phyloP scores from a whole-genome alignment of 495 filamentous ascomycete species.

The Articulospora tetracladia region DNA sequence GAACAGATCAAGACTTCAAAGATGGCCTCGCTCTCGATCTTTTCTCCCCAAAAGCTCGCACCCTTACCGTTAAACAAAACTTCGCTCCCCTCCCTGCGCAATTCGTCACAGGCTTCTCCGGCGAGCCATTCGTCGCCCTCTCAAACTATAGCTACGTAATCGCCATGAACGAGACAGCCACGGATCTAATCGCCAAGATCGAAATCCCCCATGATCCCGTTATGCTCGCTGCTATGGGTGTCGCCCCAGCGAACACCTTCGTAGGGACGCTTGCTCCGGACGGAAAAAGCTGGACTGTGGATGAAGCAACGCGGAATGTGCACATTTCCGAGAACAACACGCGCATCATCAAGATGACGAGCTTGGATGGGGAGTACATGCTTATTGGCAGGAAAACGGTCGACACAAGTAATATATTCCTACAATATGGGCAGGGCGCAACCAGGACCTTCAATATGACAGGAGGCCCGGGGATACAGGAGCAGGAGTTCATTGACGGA shows the following conservation, averaged over 20 bases:
- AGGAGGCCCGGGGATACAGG: conserved; percentile 12
- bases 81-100: conserved; percentile 11
- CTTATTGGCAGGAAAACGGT: conserved; percentile 10
- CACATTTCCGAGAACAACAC: conserved; percentile 21
- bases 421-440: conserved; percentile 19
- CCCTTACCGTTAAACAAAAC: conserved; percentile 18
- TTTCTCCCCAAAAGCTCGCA: conserved; percentile 19
- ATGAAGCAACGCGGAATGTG: conserved; percentile 16
- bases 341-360: conserved; percentile 21
- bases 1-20: conserved; percentile 22
- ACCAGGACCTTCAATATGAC: conserved; percentile 20
- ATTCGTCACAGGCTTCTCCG: conserved; percentile 17
- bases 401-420: conserved; percentile 14
- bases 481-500: conserved; percentile 21
- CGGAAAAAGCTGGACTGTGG: conserved; percentile 15
- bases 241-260: conserved; percentile 14
- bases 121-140: conserved; percentile 16
- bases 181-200: conserved; percentile 22
- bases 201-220: conserved; percentile 19
- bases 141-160: conserved; percentile 21
- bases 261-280: conserved; percentile 15
- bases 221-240: conserved; percentile 10
- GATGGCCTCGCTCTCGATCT: conserved; percentile 19
- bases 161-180: conserved; percentile 18
- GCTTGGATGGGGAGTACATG: conserved; percentile 18